phyloP scores from a whole-genome alignment of 495 filamentous ascomycete genomes.

The Tuber calosporum region DNA sequence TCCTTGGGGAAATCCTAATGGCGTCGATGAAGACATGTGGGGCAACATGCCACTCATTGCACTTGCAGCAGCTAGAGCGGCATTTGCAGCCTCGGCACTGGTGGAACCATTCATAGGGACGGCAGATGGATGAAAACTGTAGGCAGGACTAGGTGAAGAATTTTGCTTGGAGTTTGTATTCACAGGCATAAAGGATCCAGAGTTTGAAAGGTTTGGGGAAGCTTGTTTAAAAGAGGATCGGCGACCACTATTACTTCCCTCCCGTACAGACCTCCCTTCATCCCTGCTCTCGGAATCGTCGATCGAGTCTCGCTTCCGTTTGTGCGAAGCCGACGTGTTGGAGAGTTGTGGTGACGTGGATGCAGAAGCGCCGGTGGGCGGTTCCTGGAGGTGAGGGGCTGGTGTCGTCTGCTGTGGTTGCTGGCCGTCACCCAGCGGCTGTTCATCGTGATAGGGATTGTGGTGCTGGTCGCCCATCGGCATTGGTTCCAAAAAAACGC shows the following conservation, averaged over 20 bases:
- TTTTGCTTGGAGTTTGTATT: constrained; percentile 39
- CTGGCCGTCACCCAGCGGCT: constrained; percentile 32
- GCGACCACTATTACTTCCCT: constrained; percentile 37
- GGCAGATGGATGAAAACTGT: constrained; percentile 32
- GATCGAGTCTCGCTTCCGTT: constrained; percentile 41
- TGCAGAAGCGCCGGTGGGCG: constrained; percentile 33
- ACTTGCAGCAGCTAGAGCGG: constrained; percentile 36
- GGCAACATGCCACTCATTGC: constrained; percentile 39
- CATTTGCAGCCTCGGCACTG: constrained; percentile 34
- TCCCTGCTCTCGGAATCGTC: constrained; percentile 38
- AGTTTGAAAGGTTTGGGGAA: constrained; percentile 36
- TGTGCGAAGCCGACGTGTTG: constrained; percentile 36
- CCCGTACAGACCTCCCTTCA: constrained; percentile 38
- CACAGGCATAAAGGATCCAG: constrained; percentile 41
- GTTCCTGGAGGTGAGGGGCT: constrained; percentile 37
- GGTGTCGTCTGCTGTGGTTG: constrained; percentile 36
- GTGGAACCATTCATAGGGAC: constrained; percentile 39
- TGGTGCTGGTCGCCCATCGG: constrained; percentile 42
- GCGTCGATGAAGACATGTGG: constrained; percentile 35
- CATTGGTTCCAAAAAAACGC: constrained; percentile 27
- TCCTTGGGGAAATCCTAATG: constrained; percentile 35
- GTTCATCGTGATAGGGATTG: constrained; percentile 39
- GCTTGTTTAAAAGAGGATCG: constrained; percentile 40
- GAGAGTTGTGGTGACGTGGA: constrained; percentile 36
- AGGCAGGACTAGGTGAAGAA: constrained; percentile 24